Evolutionary conservation across 192 early-diverging fungal species (phyloP), one percentile per base, ranked within the genome.

Genomic region (Umbelopsis ramanniana): DNA sequence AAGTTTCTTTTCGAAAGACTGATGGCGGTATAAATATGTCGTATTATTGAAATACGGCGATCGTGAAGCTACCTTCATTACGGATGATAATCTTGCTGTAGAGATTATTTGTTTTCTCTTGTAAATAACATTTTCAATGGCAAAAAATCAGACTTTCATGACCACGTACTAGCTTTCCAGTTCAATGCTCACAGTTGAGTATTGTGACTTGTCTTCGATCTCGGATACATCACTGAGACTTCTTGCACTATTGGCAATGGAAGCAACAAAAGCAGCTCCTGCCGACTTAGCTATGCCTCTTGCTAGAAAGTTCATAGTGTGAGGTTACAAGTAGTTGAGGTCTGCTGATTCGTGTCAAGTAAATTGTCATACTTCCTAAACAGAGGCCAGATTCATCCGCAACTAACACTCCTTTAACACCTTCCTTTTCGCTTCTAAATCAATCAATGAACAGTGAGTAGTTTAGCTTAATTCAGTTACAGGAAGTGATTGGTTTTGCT

Each of bases 31-130:
- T 7, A 26, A 37, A 19, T 63, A 37, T 26, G 17, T 6, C n/a
- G 15, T 12, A 33, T 63, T 29, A 63, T 63, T 63, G 57, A 63
- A 52, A 75, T 45, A 75, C 70, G 23, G 74, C 74, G 10, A 75
- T 50, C n/a, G 74, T 75, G 69, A 75, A 75, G 10, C 24, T 70
- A n/a, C 74, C 74, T 67, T 75, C 74, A 35, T 75, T 75, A 22
- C 74, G 55, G 67, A 75, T 70, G 19, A 75, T 66, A 19, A 75
- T 48, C 47, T 75, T 69, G 7, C 74, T 75, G 23, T 48, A 46
- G 17, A 26, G 4, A n/a, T 0, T 15, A 12, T 1, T 52, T 15
- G 33, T 9, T 0, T 29, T 38, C 1, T 9, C 14, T 53, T 46
- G 22, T 63, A 63, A 29, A 63, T 63, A 37, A 63, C 26, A 33